Evolutionary conservation across 768 basidiomycete genomes (phyloP).

Genomic region (Terana coerulea): DNA sequence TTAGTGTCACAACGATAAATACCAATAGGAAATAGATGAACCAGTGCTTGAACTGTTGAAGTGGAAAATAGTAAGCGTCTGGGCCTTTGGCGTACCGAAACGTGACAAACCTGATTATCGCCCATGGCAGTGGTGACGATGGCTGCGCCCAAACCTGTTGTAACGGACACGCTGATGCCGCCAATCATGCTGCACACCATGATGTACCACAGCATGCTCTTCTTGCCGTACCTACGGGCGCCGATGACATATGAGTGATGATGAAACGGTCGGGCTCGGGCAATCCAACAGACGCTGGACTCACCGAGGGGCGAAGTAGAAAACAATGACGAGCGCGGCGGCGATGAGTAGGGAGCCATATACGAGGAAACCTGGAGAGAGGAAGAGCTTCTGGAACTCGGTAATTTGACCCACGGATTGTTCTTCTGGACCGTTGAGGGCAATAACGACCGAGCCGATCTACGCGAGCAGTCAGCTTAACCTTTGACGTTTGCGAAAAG

Average conservation of each 20-base stretch:
- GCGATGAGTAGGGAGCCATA: slow-evolving; percentile 63
- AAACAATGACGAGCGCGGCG: slow-evolving; percentile 63
- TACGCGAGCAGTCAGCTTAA: slow-evolving; percentile 22
- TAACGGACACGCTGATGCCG: slow-evolving; percentile 91
- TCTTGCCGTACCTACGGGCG: slow-evolving; percentile 67
- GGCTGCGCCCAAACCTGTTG: slow-evolving; percentile 88
- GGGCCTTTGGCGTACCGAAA: slow-evolving; percentile 25
- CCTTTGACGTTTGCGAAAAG: slow-evolving; percentile 2
- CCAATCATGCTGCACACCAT: slow-evolving; percentile 95
- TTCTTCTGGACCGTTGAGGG: slow-evolving; percentile 83
- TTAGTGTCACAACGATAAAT: slow-evolving; percentile 79
- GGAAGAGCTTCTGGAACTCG: slow-evolving; percentile 75
- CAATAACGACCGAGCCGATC: slow-evolving; percentile 87
- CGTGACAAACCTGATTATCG: slow-evolving; percentile 63
- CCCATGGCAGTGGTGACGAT: slow-evolving; percentile 79
- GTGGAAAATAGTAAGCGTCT: slow-evolving; percentile 4
- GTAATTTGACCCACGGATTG: slow-evolving; percentile 63
- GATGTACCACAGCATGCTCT: slow-evolving; percentile 95
- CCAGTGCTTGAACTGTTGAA: slow-evolving; percentile 81
- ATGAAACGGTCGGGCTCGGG: too few species aligned
- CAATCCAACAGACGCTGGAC: too few species aligned
- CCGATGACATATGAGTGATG: slow-evolving; percentile 7
- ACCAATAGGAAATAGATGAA: slow-evolving; percentile 85
- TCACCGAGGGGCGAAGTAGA: slow-evolving; percentile 80
- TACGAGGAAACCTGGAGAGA: slow-evolving; percentile 78